A percentile compares a stretch with the other conserved stretches of the same genome.
Conservation (phyloP, 2,329 filamentous ascomycete genomes). For the Trichocomaceae sp. region DNA sequence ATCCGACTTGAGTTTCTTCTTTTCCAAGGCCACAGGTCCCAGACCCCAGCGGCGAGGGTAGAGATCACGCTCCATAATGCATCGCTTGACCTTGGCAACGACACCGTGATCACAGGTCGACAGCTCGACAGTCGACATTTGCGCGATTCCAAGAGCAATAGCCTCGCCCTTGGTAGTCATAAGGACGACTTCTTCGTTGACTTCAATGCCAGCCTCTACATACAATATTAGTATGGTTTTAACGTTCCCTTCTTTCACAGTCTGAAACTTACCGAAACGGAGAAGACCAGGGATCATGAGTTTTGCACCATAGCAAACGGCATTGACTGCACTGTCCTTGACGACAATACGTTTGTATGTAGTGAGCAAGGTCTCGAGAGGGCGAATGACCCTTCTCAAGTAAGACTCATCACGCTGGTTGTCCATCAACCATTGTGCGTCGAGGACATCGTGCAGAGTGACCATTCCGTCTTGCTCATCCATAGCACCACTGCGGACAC, state of each 20-base stretch:
- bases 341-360: conserved; percentile 96
- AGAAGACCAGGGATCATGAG: conserved; percentile 96
- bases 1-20: conserved; percentile 99
- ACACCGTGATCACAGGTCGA: conserved; percentile 95
- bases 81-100: conserved; percentile 97
- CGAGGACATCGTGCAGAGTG: conserved; percentile 89
- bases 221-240: conserved; percentile 13
- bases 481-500: conserved; percentile 92
- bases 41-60: conserved; percentile 97
- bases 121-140: conserved; percentile 97
- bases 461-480: conserved; percentile 83
- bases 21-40: conserved; percentile 85
- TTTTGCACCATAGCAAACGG: conserved; percentile 97
- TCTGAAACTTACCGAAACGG: conserved; percentile 63
- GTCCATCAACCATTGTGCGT: conserved; percentile 93
- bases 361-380: conserved; percentile 84
- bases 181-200: conserved; percentile 91
- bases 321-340: conserved; percentile 94
- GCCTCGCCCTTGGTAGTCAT: conserved; percentile 99
- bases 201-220: conserved; percentile 78
- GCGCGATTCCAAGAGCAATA: conserved; percentile 89
- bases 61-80: conserved; percentile 98
- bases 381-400: conserved; percentile 82
- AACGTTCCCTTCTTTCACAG: background rate
- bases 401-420: conserved; percentile 93